These are phyloP conservation scores for Aspergillus sp. DNA, from an alignment of 2,329 filamentous ascomycete species.

Conservation along the genomic window DNA sequence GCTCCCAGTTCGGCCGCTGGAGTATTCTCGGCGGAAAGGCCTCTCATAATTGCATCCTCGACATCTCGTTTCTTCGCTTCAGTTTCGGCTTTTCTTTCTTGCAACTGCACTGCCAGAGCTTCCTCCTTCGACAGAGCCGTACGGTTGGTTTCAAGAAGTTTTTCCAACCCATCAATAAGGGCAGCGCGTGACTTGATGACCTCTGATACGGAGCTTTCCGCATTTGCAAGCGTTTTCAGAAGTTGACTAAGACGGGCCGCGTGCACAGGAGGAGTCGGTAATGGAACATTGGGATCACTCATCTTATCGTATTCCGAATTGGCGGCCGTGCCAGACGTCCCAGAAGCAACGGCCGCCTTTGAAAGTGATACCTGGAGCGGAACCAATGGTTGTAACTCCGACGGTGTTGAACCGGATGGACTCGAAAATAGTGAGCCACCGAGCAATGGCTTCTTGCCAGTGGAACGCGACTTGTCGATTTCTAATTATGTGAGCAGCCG, in stretches of 20 bases:
- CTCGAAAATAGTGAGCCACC: conserved; percentile 71
- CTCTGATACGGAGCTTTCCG: conserved; percentile 85
- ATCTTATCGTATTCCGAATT: conserved; percentile 83
- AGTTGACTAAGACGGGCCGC: conserved; percentile 85
- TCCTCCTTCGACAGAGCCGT: conserved; percentile 70
- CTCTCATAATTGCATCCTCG: conserved; percentile 86
- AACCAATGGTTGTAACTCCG: conserved; percentile 75
- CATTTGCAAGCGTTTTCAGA: conserved; percentile 83
- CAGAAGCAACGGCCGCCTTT: conserved; percentile 69
- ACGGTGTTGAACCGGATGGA: conserved; percentile 60
- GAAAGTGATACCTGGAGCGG: conserved; percentile 70
- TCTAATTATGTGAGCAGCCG: conserved; percentile 37
- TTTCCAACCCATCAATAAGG: conserved; percentile 78
- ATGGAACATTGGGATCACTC: conserved; percentile 65
- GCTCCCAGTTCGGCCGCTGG: conserved; percentile 47
- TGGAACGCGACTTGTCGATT: conserved; percentile 55
- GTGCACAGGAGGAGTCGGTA: conserved; percentile 83
- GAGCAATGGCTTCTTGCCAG: conserved; percentile 55
- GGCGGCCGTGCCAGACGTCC: conserved; percentile 67
- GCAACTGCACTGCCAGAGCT: conserved; percentile 61
- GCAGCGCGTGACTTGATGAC: conserved; percentile 80
- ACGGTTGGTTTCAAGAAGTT: conserved; percentile 73
- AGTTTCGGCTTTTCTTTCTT: conserved; percentile 66
- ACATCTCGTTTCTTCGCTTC: conserved; percentile 85
- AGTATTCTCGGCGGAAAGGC: conserved; percentile 64